A percentile compares a stretch with the other conserved stretches of the same genome.
These are phyloP conservation scores for Daphne laureola DNA, from an alignment of 441 rosid genomes.

Conservation along the genomic window DNA sequence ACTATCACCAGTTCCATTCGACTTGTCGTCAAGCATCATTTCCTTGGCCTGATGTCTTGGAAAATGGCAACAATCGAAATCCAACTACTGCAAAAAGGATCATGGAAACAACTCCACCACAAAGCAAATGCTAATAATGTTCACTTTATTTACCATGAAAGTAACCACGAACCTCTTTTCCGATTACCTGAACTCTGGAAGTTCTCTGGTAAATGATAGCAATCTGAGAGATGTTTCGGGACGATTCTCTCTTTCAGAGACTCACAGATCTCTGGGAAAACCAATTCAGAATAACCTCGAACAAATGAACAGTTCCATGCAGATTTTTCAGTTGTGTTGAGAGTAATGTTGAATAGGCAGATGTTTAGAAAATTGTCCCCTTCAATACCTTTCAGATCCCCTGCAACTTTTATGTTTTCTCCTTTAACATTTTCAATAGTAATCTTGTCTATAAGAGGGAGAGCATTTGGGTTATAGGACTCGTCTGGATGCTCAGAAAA, in stretches of 20 bases:
- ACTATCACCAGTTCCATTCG: constrained; percentile 29
- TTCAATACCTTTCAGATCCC: constrained; percentile 76
- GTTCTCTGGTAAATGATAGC: constrained; percentile 44
- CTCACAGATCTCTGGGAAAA: constrained; percentile 67
- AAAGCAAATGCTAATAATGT: constrained; percentile 21
- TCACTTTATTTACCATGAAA: constrained; percentile 54
- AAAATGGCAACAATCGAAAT: constrained; percentile 41
- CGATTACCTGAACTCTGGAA: constrained; percentile 30
- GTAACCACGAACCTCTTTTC: constrained; percentile 41
- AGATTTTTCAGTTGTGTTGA: constrained; percentile 36
- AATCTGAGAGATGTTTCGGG: constrained; percentile 60
- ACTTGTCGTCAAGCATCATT: constrained; percentile 23
- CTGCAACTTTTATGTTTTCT: constrained; percentile 53
- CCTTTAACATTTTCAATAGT: constrained; percentile 70
- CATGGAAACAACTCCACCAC: constrained; percentile 24
- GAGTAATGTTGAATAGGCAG: constrained; percentile 63
- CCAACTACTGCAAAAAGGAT: constrained; percentile 18
- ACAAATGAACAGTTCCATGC: constrained; percentile 81
- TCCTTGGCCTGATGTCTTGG: constrained; percentile 23
- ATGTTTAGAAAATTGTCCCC: constrained; percentile 56
- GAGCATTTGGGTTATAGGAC: constrained; percentile 55
- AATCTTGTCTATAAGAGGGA: constrained; percentile 58
- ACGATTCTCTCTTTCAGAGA: constrained; percentile 45
- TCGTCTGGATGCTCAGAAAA: constrained; percentile 95
- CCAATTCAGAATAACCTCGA: constrained; percentile 69